A percentile compares a stretch with the other conserved stretches of the same genome.
These are phyloP conservation scores for Pseudozyma sp. DNA, from an alignment of 1,284 basidiomycete genomes.

Conservation along the genomic window DNA sequence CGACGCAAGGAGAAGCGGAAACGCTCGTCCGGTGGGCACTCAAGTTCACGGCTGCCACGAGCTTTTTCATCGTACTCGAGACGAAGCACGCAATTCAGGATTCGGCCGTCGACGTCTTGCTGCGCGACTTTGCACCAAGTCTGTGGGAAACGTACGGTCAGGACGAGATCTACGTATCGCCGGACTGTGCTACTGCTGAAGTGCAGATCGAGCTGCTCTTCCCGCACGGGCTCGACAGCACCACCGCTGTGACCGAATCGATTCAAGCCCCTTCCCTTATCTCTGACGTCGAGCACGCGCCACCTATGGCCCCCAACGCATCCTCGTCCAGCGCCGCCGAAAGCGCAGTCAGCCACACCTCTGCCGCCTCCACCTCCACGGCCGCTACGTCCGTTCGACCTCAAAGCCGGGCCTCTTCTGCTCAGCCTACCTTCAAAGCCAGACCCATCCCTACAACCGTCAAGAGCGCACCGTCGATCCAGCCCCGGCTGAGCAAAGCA, in stretches of 20 bases:
- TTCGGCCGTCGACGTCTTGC: conserved; percentile 1
- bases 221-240: conserved; percentile 18
- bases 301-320: background rate
- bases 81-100: conserved; percentile 6
- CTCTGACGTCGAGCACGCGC: background rate
- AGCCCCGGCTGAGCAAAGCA: conserved; percentile 80
- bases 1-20: conserved; percentile 26
- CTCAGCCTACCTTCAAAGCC: conserved; percentile 16
- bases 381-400: conserved; percentile 8
- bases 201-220: conserved; percentile 51
- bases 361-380: conserved; percentile 3
- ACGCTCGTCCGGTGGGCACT: conserved; percentile 34
- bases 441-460: conserved; percentile 19
- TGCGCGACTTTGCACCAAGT: background rate
- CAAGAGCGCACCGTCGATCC: conserved; percentile 75
- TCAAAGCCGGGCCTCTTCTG: conserved; percentile 11
- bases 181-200: conserved; percentile 19
- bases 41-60: conserved; percentile 35
- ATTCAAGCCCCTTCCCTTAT: background rate
- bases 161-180: conserved; percentile 49
- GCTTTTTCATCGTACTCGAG: conserved; percentile 44
- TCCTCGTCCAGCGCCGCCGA: conserved; percentile 15
- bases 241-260: background rate
- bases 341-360: conserved; percentile 10
- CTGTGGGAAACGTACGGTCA: conserved; percentile 31